Evolutionary conservation across 352 stramenopile genomes (phyloP).

Genomic region (Globisporangium abappressorium): DNA sequence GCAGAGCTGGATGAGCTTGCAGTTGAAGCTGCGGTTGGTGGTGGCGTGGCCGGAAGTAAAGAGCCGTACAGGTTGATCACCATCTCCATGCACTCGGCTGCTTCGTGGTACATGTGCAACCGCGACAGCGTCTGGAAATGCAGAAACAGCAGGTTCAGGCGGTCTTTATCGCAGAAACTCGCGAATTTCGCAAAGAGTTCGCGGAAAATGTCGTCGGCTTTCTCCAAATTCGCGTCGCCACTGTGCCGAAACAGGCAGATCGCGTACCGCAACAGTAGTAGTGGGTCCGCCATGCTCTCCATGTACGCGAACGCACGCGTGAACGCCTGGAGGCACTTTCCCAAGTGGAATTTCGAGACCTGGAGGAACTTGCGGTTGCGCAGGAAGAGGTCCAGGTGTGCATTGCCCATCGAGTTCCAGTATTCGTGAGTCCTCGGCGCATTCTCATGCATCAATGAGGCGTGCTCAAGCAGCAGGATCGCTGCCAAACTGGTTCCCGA

Average conservation of each 20-base stretch:
- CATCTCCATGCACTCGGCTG: slow-evolving; percentile 44
- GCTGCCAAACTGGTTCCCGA: slow-evolving; percentile 47
- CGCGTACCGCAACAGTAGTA: slow-evolving; percentile 57
- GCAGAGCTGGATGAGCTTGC: neutral
- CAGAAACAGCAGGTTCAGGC: slow-evolving; percentile 50
- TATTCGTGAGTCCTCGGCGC: slow-evolving; percentile 49
- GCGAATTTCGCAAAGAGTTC: slow-evolving; percentile 54
- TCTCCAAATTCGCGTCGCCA: slow-evolving; percentile 43
- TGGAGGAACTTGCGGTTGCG: slow-evolving; percentile 63
- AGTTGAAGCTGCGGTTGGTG: neutral
- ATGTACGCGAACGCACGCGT: slow-evolving; percentile 63
- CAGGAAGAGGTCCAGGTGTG: slow-evolving; percentile 63
- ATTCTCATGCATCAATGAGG: slow-evolving; percentile 38
- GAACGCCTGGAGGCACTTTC: slow-evolving; percentile 48
- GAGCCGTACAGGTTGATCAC: slow-evolving; percentile 28
- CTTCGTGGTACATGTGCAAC: slow-evolving; percentile 48
- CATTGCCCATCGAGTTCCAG: slow-evolving; percentile 64
- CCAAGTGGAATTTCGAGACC: slow-evolving; percentile 46
- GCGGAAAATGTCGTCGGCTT: slow-evolving; percentile 50
- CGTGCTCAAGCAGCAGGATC: slow-evolving; percentile 60
- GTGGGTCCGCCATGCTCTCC: slow-evolving; percentile 54
- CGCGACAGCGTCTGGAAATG: slow-evolving; percentile 63
- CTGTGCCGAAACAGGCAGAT: slow-evolving; percentile 62
- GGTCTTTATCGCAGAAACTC: slow-evolving; percentile 63
- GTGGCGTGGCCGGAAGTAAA: neutral